phyloP scores from a whole-genome alignment of 164 flowering plant species.

The Stephania cephalantha region DNA sequence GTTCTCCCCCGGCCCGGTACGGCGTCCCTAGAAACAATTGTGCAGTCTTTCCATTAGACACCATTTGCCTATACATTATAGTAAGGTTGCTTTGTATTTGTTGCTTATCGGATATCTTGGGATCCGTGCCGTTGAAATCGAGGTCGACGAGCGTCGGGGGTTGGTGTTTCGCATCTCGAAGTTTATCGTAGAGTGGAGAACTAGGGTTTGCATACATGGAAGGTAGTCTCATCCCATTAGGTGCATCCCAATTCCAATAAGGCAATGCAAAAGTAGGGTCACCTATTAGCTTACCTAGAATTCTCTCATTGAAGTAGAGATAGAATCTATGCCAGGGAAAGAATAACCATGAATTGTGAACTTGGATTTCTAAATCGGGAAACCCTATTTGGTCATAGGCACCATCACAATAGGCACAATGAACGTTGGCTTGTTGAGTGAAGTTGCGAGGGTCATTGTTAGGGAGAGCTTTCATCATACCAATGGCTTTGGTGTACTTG shows the following conservation, averaged over 20 bases:
- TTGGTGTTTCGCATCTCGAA: constrained; percentile 23
- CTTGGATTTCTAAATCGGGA: constrained; percentile 41
- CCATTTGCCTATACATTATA: constrained; percentile 22
- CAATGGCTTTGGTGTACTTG: constrained; percentile 23
- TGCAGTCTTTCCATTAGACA: constrained; percentile 16
- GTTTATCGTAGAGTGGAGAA: constrained; percentile 34
- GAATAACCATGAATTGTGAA: constrained; percentile 62
- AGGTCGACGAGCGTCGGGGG: constrained; percentile 18
- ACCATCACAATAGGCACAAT: constrained; percentile 62
- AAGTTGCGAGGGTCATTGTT: constrained; percentile 50
- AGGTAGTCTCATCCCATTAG: constrained; percentile 55
- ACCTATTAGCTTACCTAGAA: constrained; percentile 46
- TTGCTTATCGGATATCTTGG: neutral
- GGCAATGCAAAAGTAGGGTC: constrained; percentile 62
- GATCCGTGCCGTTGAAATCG: constrained; percentile 11
- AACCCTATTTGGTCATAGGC: constrained; percentile 43
- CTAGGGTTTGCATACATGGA: constrained; percentile 23
- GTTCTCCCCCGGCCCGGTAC: constrained; percentile 25
- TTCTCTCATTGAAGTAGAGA: constrained; percentile 40
- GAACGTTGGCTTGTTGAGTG: constrained; percentile 55
- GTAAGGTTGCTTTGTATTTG: constrained; percentile 3
- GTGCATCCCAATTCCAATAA: constrained; percentile 64
- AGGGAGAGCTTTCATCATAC: constrained; percentile 31
- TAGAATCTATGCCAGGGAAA: constrained; percentile 55
- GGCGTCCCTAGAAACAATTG: constrained; percentile 27